Evolutionary conservation across 1,284 basidiomycete genomes (phyloP).

Genomic region (Porodaedalea pini): DNA sequence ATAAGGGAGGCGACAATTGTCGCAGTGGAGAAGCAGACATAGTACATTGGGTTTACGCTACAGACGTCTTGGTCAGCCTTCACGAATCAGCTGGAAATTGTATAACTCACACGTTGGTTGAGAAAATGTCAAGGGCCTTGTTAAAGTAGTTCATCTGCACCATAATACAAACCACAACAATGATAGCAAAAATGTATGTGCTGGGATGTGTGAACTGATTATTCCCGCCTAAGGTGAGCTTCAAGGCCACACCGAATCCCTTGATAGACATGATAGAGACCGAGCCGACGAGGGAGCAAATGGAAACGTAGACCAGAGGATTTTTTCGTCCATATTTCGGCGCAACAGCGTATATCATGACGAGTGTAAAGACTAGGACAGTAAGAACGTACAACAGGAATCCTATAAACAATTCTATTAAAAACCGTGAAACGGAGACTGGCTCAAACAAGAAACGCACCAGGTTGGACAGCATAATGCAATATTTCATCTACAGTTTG

Average conservation of each 20-base stretch:
- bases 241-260: slow-evolving; percentile 95
- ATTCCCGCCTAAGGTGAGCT: slow-evolving; percentile 89
- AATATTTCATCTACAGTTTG: slow-evolving; percentile 94
- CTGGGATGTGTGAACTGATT: slow-evolving; percentile 95
- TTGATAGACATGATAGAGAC: slow-evolving; percentile 94
- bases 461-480: slow-evolving; percentile 85
- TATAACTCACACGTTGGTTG: slow-evolving; percentile 87
- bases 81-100: background rate
- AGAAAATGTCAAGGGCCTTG: slow-evolving; percentile 96
- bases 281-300: slow-evolving; percentile 87
- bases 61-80: background rate
- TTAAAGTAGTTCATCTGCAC: slow-evolving; percentile 99
- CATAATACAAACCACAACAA: slow-evolving; percentile 84
- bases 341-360: slow-evolving; percentile 86
- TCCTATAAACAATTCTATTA: slow-evolving; percentile 41
- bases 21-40: slow-evolving; percentile 96
- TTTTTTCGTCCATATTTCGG: slow-evolving; percentile 88
- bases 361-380: slow-evolving; percentile 75
- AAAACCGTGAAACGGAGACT: slow-evolving; percentile 12
- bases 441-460: slow-evolving; percentile 45
- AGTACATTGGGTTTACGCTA: slow-evolving; percentile 98
- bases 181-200: slow-evolving; percentile 91
- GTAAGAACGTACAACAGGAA: slow-evolving; percentile 88
- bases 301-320: slow-evolving; percentile 91
- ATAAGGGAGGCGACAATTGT: slow-evolving; percentile 95